phyloP scores from a whole-genome alignment of 2,329 filamentous ascomycete genomes.

The Beauveria sp. region DNA sequence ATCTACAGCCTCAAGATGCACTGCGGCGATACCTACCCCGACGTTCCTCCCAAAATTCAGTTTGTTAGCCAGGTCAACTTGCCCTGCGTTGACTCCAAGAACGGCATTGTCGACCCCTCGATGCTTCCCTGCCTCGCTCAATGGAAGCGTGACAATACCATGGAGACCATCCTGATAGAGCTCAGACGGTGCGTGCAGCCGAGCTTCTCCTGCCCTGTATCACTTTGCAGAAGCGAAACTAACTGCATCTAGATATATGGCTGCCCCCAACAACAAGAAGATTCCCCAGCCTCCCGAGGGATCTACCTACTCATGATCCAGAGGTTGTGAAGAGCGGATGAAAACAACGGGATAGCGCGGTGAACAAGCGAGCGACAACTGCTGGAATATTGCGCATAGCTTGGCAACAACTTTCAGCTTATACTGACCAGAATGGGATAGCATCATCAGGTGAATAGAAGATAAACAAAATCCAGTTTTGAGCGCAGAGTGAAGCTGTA shows the following conservation, averaged over 20 bases:
- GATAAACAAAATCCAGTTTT: neutral
- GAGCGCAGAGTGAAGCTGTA: too few relatives aligned
- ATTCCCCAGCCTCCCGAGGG: conserved; percentile 89
- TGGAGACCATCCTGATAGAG: conserved; percentile 89
- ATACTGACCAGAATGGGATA: neutral
- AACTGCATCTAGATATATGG: conserved; percentile 67
- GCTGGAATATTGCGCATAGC: neutral
- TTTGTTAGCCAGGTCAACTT: conserved; percentile 94
- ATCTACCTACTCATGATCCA: conserved; percentile 37
- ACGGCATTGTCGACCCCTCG: conserved; percentile 75
- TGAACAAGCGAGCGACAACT: neutral
- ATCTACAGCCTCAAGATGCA: conserved; percentile 98
- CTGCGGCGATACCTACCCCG: conserved; percentile 84
- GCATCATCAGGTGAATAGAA: neutral
- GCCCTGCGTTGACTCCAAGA: conserved; percentile 78
- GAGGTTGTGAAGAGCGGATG: neutral
- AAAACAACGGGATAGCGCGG: neutral
- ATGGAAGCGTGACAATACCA: conserved; percentile 90
- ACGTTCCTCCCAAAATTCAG: conserved; percentile 78
- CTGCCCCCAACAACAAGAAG: conserved; percentile 85
- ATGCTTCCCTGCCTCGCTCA: conserved; percentile 78
- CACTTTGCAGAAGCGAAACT: neutral
- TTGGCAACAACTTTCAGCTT: neutral
- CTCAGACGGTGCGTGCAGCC: conserved; percentile 56
- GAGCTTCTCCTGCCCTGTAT: neutral